Conservation (phyloP, 805 yeast genomes). For the Spathaspora arborariae region DNA sequence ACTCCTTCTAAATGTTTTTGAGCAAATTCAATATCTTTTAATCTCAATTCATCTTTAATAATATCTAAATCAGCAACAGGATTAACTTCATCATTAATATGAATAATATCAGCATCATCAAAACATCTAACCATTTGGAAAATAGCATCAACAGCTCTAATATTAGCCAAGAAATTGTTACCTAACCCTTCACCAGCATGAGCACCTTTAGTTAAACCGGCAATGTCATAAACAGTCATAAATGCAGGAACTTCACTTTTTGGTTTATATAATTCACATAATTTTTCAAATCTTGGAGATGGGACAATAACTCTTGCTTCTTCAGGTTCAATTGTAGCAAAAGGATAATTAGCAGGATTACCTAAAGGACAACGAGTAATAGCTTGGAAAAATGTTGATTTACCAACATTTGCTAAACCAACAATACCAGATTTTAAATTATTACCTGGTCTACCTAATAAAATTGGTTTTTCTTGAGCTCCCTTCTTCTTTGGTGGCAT, state of each 20-base stretch:
- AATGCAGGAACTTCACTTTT: constrained; percentile 87
- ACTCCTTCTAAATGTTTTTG: constrained; percentile 74
- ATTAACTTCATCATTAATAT: constrained; percentile 88
- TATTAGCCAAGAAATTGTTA: constrained; percentile 93
- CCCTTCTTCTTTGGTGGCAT: constrained; percentile 78
- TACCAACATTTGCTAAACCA: constrained; percentile 94
- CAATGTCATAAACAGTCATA: constrained; percentile 93
- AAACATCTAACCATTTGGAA: constrained; percentile 97
- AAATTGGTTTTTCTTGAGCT: constrained; percentile 62
- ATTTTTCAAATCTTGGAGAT: constrained; percentile 77
- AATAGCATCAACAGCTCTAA: constrained; percentile 96
- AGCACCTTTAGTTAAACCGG: constrained; percentile 97
- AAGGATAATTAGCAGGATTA: constrained; percentile 96
- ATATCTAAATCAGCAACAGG: constrained; percentile 94
- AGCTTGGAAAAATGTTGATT: constrained; percentile 96
- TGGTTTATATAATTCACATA: constrained; percentile 73
- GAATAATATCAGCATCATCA: constrained; percentile 96
- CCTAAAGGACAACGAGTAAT: constrained; percentile 91
- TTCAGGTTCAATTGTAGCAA: constrained; percentile 97
- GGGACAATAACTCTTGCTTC: constrained; percentile 96
- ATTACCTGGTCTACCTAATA: constrained; percentile 73
- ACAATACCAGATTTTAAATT: constrained; percentile 70
- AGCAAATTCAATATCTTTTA: constrained; percentile 95
- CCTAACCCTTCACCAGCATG: constrained; percentile 97
- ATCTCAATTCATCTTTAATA: constrained; percentile 84